These are phyloP conservation scores for Sporothrix sp. DNA, from an alignment of 2,329 filamentous ascomycete species.

Conservation along the genomic window DNA sequence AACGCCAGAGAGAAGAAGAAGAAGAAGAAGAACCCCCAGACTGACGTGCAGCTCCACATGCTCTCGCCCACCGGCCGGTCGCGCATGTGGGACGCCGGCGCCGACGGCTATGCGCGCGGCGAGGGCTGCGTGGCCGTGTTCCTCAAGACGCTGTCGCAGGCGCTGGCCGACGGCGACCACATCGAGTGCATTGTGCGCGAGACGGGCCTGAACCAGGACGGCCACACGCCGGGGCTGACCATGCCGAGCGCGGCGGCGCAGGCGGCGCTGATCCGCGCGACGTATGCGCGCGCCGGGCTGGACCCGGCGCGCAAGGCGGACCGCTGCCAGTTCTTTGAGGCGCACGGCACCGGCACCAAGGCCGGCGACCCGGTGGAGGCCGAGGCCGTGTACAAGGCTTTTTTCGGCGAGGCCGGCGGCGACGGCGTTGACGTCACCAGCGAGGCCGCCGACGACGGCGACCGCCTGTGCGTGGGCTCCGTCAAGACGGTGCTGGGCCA, in stretches of 20 bases:
- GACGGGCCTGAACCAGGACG: constrained; percentile 41
- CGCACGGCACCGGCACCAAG: constrained; percentile 31
- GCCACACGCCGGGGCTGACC: constrained; percentile 43
- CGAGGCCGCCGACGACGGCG: background rate
- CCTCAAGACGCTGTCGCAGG: constrained; percentile 41
- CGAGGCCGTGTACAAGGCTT: constrained; percentile 33
- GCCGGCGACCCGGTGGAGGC: constrained; percentile 30
- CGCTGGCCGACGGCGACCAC: constrained; percentile 38
- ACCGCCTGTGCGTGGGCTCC: constrained; percentile 30
- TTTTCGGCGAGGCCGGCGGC: constrained; percentile 22
- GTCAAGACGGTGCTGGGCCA: constrained; percentile 40
- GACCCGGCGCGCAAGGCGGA: constrained; percentile 25
- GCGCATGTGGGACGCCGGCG: constrained; percentile 39
- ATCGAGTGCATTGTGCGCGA: constrained; percentile 40
- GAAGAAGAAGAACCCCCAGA: background rate
- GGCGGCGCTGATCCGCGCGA: constrained; percentile 32
- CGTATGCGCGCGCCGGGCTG: constrained; percentile 35
- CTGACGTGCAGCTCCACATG: constrained; percentile 28
- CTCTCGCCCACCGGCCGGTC: constrained; percentile 35
- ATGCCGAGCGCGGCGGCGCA: constrained; percentile 41
- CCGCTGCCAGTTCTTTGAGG: constrained; percentile 38
- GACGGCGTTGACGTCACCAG: background rate
- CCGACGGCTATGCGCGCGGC: constrained; percentile 49
- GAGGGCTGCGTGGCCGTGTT: constrained; percentile 43
- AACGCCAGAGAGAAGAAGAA: background rate